Conservation (phyloP, 1,284 basidiomycete genomes). For the Moesziomyces aphidis region DNA sequence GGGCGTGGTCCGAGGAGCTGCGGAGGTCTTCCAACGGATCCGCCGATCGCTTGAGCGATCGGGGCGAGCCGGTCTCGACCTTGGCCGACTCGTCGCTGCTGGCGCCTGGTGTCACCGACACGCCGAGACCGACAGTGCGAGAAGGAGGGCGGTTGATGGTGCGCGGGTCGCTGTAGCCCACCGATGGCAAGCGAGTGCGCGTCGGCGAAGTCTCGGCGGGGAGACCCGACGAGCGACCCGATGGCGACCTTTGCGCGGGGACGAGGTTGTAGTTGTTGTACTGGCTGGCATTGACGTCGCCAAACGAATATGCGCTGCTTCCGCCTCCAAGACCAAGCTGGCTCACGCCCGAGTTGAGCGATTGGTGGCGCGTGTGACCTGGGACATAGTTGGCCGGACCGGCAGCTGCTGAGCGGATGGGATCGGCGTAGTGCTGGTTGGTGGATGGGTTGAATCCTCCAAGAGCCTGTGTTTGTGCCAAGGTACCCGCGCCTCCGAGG, state of each 20-base stretch:
- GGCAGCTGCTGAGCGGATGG: slow-evolving; percentile 6
- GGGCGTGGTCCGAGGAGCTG: slow-evolving; percentile 29
- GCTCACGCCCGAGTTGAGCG: slow-evolving; percentile 38
- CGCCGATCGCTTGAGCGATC: slow-evolving; percentile 47
- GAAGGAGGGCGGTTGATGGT: slow-evolving; percentile 24
- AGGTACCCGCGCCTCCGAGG: slow-evolving; percentile 19
- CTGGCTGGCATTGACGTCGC: slow-evolving; percentile 28
- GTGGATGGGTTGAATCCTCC: slow-evolving; percentile 33
- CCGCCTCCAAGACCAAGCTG: slow-evolving; percentile 33
- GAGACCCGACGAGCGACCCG: slow-evolving; percentile 22
- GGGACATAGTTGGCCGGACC: slow-evolving; percentile 22
- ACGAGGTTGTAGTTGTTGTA: slow-evolving; percentile 51
- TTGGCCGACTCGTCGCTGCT: slow-evolving; percentile 39
- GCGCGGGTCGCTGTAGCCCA: slow-evolving; percentile 36
- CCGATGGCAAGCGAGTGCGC: slow-evolving; percentile 38
- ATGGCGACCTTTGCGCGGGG: slow-evolving; percentile 31
- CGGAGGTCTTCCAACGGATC: slow-evolving; percentile 42
- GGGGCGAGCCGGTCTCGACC: slow-evolving; percentile 29
- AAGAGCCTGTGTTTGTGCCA: slow-evolving; percentile 41
- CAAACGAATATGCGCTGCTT: slow-evolving; percentile 28
- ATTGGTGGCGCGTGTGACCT: slow-evolving; percentile 37
- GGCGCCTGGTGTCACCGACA: slow-evolving; percentile 19
- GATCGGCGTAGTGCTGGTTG: slow-evolving; percentile 29
- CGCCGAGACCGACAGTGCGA: slow-evolving; percentile 37
- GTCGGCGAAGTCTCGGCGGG: slow-evolving; percentile 35